Evolutionary conservation across 2,329 filamentous ascomycete genomes (phyloP).

Genomic region (Calycina herbarum): DNA sequence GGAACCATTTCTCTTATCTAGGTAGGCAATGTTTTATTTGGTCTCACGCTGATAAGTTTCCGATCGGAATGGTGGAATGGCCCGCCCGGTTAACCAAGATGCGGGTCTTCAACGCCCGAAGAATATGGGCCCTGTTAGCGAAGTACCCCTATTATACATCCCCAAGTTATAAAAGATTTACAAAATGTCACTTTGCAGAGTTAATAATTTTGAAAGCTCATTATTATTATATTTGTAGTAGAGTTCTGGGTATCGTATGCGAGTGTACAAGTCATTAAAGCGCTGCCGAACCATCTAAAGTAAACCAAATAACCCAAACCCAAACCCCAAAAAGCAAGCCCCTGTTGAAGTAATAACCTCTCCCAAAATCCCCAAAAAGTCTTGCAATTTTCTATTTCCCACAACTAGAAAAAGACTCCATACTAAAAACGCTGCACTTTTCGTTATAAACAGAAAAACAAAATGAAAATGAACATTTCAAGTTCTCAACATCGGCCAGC

Average conservation of each 20-base stretch:
- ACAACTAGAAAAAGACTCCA: not conserved
- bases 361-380: not conserved
- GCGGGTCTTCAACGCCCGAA: not conserved
- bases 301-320: not conserved
- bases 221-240: constrained; percentile 1
- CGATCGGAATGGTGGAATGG: not conserved
- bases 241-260: constrained; percentile 4
- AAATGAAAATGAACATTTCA: not conserved
- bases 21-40: not conserved
- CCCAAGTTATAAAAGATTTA: too few species aligned
- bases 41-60: not conserved
- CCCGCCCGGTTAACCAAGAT: not conserved
- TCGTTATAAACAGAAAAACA: not conserved
- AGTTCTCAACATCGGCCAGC: not conserved
- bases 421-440: not conserved
- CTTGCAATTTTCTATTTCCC: not conserved
- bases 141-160: not conserved
- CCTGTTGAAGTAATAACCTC: not conserved
- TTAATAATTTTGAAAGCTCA: not conserved
- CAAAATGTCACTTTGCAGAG: not conserved
- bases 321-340: not conserved
- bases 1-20: not conserved
- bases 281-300: constrained; percentile 3
- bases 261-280: not conserved
- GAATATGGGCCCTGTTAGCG: not conserved